Evolutionary conservation across 2,329 filamentous ascomycete genomes (phyloP).

Genomic region (Ophiocordyceps robertsii): DNA sequence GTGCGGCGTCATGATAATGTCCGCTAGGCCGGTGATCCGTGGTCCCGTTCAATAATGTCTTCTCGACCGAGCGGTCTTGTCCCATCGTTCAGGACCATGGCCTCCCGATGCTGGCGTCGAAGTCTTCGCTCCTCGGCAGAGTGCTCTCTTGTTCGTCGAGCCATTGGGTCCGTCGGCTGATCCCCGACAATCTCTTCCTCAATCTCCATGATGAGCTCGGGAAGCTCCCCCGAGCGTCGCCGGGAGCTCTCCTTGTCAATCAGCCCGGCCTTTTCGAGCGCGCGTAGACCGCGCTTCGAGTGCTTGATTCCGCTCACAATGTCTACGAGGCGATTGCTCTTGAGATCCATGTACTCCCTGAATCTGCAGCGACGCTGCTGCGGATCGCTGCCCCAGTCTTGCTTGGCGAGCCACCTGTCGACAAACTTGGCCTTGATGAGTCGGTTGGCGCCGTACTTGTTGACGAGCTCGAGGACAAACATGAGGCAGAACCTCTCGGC

Average conservation of each 20-base stretch:
- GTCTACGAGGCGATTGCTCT: constrained; percentile 38
- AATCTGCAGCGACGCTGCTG: constrained; percentile 43
- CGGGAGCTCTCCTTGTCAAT: constrained; percentile 21
- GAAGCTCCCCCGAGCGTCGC: constrained; percentile 14
- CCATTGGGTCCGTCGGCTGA: constrained; percentile 12
- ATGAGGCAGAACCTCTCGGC: constrained; percentile 46
- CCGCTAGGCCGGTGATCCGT: constrained; percentile 23
- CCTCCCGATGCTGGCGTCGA: constrained; percentile 65
- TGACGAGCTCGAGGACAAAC: constrained; percentile 44
- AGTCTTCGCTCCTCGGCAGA: constrained; percentile 57
- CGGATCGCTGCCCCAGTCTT: constrained; percentile 49
- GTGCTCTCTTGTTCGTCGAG: constrained; percentile 30
- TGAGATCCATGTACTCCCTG: constrained; percentile 31
- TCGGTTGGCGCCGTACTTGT: constrained; percentile 40
- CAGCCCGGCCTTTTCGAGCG: constrained; percentile 35
- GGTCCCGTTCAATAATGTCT: constrained; percentile 63
- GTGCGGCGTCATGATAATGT: neutral
- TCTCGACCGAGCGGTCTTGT: constrained; percentile 57
- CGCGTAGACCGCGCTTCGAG: constrained; percentile 35
- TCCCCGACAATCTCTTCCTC: constrained; percentile 13
- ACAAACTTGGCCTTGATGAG: constrained; percentile 53
- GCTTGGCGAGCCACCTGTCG: constrained; percentile 60
- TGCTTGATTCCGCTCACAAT: constrained; percentile 35
- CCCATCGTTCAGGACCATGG: constrained; percentile 85
- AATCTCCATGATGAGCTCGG: constrained; percentile 20